Base-by-base conservation (phyloP, 164 flowering plant species). In the Taxillus chinensis region DNA sequence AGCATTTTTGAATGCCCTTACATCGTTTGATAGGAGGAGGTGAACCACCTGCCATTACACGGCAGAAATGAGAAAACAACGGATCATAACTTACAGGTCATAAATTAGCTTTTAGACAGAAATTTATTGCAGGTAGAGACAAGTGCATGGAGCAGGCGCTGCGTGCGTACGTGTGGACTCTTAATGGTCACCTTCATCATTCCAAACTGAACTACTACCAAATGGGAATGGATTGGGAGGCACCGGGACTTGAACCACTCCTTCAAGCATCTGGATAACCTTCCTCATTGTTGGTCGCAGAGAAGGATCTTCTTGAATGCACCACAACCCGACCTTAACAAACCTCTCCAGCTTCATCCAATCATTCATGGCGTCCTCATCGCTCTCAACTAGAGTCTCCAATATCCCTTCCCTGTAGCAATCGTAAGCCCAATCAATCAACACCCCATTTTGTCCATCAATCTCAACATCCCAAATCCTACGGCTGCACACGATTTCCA, bases 271-370 rank as follows among this genome's bases (percentile, higher is more conserved):
- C 42, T 69, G 78, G 1, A 38, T 45, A 7, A 71, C 78, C 37
- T 40, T 65, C 71, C 68, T 76, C 82, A 76, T 78, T 5, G 73
- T 64, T 4, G 82, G 85, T 62, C 85, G 69, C 14, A 69, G 49
- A 41, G 67, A 67, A 2, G 80, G 79, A 13, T 81, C 74, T 27
- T 80, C 85, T 50, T 81, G 82, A 56, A 74, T 71, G 56, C 82
- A 81, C 82, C 82, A 81, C 7, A 79, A n/a, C 1, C 76, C 83
- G 9, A 77, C 57, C 80, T 62, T 77, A 57, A 79, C 75, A 53
- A 74, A 58, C 66, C 13, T 7, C 13, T 7, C 10, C 46, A 9
- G 46, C 56, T 53, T 60, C 41, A 0, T 61, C 37, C 38, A 56
- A 53, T 78, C 75, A 51, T 38, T n/a, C 39, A 66, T 39, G 3